Evolutionary conservation across 2,329 filamentous ascomycete species (phyloP), one percentile per base, ranked within the genome.

Genomic region (Helotiales sp.): DNA sequence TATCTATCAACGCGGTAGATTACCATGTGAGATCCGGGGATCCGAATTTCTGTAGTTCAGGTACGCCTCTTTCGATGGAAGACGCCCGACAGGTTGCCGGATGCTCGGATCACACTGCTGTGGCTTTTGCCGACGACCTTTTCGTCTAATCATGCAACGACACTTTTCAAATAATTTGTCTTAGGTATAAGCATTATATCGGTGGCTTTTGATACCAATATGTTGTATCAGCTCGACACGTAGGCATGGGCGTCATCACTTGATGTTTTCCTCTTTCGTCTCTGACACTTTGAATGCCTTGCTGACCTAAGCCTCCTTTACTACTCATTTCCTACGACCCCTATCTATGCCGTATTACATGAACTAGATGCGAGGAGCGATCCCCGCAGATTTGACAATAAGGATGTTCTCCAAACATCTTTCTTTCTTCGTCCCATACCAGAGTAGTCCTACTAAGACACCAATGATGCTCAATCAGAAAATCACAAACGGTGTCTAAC

Each of bases 211-310:
- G 6, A n/a, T 5, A 52, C 31, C 13, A 52, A 15, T 13, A 17
- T 12, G 34, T 27, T 42, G 25, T 50, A 19, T 36, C 34, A 34
- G 24, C 34, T 49, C 34, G 46, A 31, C 8, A 27, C 53, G 25
- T 50, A 17, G 24, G 22, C 46, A 15, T 19, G 15, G 5, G 40
- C 25, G 47, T 30, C 36, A 9, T 54, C 19, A 42, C 50, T 53
- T 49, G 19, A 17, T 40, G 30, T 50, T 42, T 33, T 47, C 50
- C 53, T 57, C 27, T 42, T 55, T 57, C 13, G 46, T 47, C 19
- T 54, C 24, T 22, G 38, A 52, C n/a, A 38, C 52, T 27, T 42
- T 52, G 17, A n/a, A 31, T 55, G 25, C 48, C 52, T 38, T 55
- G 40, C 17, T 59, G 40, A n/a, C 56, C 46, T 3, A 55, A 42